Evolutionary conservation across 495 filamentous ascomycete genomes (phyloP).

Genomic region (Astrothelium subdiscretum): DNA sequence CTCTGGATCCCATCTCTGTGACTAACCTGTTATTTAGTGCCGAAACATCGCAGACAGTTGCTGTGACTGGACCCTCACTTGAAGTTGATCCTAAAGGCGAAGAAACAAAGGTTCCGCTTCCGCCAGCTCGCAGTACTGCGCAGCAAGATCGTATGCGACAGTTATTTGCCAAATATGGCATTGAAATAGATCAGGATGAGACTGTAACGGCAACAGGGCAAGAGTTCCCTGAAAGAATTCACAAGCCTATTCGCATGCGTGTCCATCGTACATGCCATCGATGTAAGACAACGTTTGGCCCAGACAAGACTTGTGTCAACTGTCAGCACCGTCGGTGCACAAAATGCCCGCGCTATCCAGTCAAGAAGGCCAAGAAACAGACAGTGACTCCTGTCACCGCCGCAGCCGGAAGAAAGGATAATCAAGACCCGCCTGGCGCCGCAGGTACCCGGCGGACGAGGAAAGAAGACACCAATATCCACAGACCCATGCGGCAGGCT

Average conservation of each 20-base stretch:
- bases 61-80: neutral
- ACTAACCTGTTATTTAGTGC: neutral
- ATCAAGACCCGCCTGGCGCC: neutral
- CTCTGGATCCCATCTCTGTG: neutral
- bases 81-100: conserved; percentile 3
- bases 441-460: conserved; percentile 4
- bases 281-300: conserved; percentile 61
- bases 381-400: conserved; percentile 35
- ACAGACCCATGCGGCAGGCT: neutral
- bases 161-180: conserved; percentile 62
- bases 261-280: conserved; percentile 74
- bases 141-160: conserved; percentile 60
- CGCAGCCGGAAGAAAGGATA: conserved; percentile 23
- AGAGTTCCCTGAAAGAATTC: conserved; percentile 51
- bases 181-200: conserved; percentile 44
- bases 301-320: conserved; percentile 55
- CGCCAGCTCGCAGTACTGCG: conserved; percentile 27
- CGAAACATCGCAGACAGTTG: neutral
- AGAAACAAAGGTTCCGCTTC: conserved; percentile 7
- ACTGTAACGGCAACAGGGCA: conserved; percentile 37
- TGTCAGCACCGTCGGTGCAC: conserved; percentile 71
- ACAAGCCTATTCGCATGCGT: conserved; percentile 85
- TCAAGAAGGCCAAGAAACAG: conserved; percentile 38
- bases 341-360: conserved; percentile 62
- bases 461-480: neutral